Percentiles rank a stretch among this genome's conserved stretches.
These are phyloP conservation scores for Astragalus membranaceus DNA, from an alignment of 306 rosid species.

Conservation along the genomic window DNA sequence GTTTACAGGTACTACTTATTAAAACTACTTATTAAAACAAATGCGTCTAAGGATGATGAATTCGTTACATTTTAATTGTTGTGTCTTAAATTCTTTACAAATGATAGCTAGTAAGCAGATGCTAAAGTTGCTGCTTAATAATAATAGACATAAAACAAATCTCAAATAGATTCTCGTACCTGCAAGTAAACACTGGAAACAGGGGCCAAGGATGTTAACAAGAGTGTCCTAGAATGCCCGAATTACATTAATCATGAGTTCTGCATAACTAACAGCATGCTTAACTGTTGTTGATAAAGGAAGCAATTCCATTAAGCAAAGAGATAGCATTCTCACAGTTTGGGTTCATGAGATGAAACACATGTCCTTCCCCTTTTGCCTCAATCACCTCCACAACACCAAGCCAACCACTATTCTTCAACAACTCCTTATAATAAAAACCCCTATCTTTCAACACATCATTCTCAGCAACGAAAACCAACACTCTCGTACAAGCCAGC, in stretches of 20 bases:
- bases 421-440: conserved; percentile 34
- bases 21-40: too few species aligned
- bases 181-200: not conserved
- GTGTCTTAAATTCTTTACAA: too few species aligned
- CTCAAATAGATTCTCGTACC: not conserved
- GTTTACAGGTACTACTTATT: too few species aligned
- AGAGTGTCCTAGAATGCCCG: not conserved
- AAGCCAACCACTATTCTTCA: conserved; percentile 41
- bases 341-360: conserved; percentile 47
- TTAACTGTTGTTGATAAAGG: conserved; percentile 24
- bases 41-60: too few species aligned
- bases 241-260: not conserved
- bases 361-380: conserved; percentile 41
- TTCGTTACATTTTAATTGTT: too few species aligned
- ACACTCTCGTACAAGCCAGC: conserved; percentile 40
- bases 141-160: not conserved
- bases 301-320: conserved; percentile 23
- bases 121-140: not conserved
- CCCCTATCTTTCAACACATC: conserved; percentile 53
- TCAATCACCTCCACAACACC: conserved; percentile 47
- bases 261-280: not conserved
- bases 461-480: conserved; percentile 57
- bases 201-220: not conserved
- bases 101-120: not conserved
- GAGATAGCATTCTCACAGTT: conserved; percentile 13